These are phyloP conservation scores for Tothia fuscella DNA, from an alignment of 2,329 filamentous ascomycete species.

Conservation along the genomic window DNA sequence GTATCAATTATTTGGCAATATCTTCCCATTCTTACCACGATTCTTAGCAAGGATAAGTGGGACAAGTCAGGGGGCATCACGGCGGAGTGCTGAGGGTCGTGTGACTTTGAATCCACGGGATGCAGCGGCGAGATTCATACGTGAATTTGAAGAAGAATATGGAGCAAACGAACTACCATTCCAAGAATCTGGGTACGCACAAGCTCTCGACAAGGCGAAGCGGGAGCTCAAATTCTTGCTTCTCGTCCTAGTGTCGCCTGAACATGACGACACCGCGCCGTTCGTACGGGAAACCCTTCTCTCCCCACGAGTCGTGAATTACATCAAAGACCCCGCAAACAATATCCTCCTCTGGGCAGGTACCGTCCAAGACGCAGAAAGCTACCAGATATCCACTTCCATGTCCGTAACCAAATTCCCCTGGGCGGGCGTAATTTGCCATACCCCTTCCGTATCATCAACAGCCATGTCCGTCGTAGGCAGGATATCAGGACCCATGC, in stretches of 20 bases:
- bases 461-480: slow-evolving; percentile 86
- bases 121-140: slow-evolving; percentile 74
- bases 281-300: slow-evolving; percentile 79
- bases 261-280: slow-evolving; percentile 79
- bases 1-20: slow-evolving; percentile 61
- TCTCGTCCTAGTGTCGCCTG: slow-evolving; percentile 78
- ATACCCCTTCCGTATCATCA: slow-evolving; percentile 72
- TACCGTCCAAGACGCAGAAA: slow-evolving; percentile 84
- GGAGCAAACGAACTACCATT: slow-evolving; percentile 62
- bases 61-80: slow-evolving; percentile 25
- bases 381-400: slow-evolving; percentile 82
- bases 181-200: slow-evolving; percentile 79
- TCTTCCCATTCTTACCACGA: slow-evolving; percentile 71
- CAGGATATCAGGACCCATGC: slow-evolving; percentile 60
- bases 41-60: slow-evolving; percentile 41
- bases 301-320: slow-evolving; percentile 58
- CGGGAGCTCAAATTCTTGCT: slow-evolving; percentile 82
- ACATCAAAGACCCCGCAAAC: slow-evolving; percentile 61
- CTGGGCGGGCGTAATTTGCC: slow-evolving; percentile 73
- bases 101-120: slow-evolving; percentile 73
- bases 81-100: slow-evolving; percentile 53
- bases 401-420: slow-evolving; percentile 88
- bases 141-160: slow-evolving; percentile 93
- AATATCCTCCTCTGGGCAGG: slow-evolving; percentile 87
- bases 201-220: slow-evolving; percentile 82